Evolutionary conservation across 2,329 filamentous ascomycete genomes (phyloP).

Genomic region (Simplicillium aogashimaense): DNA sequence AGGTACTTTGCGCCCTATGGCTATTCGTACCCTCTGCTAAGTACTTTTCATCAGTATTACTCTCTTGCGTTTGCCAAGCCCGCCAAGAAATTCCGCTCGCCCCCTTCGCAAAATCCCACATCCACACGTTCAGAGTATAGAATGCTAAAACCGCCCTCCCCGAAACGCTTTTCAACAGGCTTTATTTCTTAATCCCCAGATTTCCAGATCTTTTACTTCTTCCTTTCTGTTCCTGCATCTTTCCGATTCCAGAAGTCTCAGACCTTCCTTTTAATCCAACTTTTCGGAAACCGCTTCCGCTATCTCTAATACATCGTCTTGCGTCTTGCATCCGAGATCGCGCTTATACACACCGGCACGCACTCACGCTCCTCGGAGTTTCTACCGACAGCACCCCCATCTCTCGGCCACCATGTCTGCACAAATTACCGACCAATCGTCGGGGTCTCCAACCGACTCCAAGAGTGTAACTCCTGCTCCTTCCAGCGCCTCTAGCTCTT

Average conservation of each 20-base stretch:
- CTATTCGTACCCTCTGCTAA: background rate
- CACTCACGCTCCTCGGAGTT: no score
- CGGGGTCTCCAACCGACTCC: slow-evolving; percentile 30
- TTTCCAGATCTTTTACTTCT: background rate
- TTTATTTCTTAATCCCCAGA: no score
- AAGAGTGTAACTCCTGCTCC: slow-evolving; percentile 44
- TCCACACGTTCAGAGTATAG: no score
- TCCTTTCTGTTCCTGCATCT: background rate
- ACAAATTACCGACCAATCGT: slow-evolving; percentile 9
- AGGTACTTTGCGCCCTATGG: slow-evolving; percentile 10
- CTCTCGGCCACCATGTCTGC: background rate
- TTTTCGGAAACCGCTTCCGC: slow-evolving; percentile 10
- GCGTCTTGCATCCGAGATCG: no score
- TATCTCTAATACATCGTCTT: no score
- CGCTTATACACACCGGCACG: no score
- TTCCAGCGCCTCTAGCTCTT: slow-evolving; percentile 34
- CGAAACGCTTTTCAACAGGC: background rate
- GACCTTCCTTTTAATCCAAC: slow-evolving; percentile 4
- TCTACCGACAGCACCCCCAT: no score
- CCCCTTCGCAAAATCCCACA: slow-evolving; percentile 13
- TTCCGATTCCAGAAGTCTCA: background rate
- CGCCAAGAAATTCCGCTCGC: slow-evolving; percentile 25
- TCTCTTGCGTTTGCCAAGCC: slow-evolving; percentile 18
- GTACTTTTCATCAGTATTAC: slow-evolving; percentile 11
- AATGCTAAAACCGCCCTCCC: background rate